phyloP scores from a whole-genome alignment of 352 stramenopile species.

The Blastocystis sp. region DNA sequence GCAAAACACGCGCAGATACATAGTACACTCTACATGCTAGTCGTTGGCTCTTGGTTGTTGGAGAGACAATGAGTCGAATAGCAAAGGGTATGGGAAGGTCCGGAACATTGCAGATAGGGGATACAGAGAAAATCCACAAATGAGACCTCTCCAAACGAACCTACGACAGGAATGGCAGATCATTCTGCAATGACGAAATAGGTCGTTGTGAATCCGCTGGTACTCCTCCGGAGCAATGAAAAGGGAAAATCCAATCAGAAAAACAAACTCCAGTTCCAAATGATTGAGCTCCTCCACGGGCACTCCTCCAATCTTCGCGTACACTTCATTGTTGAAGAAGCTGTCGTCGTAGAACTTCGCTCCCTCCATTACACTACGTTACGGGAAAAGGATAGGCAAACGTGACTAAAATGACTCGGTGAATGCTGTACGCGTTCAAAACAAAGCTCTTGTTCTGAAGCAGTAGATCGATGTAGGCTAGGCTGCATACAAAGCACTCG shows the following conservation, averaged over 20 bases:
- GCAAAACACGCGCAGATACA: neutral
- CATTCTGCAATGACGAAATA: too few species aligned
- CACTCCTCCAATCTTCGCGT: slow-evolving; percentile 31
- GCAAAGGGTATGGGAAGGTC: neutral
- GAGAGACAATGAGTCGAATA: neutral
- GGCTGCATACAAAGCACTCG: slow-evolving; percentile 13
- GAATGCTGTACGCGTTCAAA: slow-evolving; percentile 1
- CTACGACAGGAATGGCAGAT: neutral
- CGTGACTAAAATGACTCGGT: neutral
- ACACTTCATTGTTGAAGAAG: slow-evolving; percentile 6
- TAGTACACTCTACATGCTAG: neutral
- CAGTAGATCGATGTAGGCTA: slow-evolving; percentile 12
- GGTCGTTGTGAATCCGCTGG: slow-evolving; percentile 41
- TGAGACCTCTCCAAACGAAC: neutral
- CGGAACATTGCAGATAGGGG: neutral
- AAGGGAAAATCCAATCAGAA: slow-evolving; percentile 22
- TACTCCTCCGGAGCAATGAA: slow-evolving; percentile 19
- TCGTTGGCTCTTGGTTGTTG: neutral
- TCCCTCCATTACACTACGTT: neutral
- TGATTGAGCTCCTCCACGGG: slow-evolving; percentile 14
- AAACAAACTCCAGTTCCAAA: slow-evolving; percentile 30
- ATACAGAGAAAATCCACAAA: neutral
- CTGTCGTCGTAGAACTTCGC: slow-evolving; percentile 41
- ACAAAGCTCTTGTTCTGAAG: neutral
- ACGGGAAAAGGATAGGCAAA: neutral